Evolutionary conservation across 225 moss, liverwort and hornwort species (phyloP).

Genomic region (Thuidium tamariscinum): DNA sequence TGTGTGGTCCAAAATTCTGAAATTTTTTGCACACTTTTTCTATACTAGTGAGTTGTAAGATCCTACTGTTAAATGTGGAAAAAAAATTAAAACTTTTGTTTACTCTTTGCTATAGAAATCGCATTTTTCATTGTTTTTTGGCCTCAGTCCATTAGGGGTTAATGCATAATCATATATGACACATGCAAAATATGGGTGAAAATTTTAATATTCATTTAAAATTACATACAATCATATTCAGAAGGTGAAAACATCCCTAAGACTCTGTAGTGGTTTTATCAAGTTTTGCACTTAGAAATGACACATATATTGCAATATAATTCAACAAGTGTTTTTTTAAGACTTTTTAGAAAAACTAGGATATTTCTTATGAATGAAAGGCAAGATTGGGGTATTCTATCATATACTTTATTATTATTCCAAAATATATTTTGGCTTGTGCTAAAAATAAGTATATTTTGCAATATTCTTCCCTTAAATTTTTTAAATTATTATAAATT

Average conservation of each 20-base stretch:
- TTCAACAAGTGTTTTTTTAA: neutral
- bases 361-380: neutral
- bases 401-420: neutral
- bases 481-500: neutral
- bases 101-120: too few species aligned
- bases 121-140: too few species aligned
- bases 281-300: neutral
- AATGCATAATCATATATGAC: neutral
- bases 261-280: fast-evolving
- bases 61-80: too few species aligned
- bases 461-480: too few species aligned
- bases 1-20: too few species aligned
- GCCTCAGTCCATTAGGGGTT: too few species aligned
- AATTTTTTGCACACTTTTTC: too few species aligned
- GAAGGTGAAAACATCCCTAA: neutral
- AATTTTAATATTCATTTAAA: neutral
- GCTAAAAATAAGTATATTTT: too few species aligned
- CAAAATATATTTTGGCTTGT: fast-evolving
- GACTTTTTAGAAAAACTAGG: neutral
- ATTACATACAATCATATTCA: neutral
- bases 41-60: too few species aligned
- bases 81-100: too few species aligned
- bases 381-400: neutral
- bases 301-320: fast-evolving
- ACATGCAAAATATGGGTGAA: neutral